phyloP scores from a whole-genome alignment of 1,284 basidiomycete species.

The Boletus mariae region DNA sequence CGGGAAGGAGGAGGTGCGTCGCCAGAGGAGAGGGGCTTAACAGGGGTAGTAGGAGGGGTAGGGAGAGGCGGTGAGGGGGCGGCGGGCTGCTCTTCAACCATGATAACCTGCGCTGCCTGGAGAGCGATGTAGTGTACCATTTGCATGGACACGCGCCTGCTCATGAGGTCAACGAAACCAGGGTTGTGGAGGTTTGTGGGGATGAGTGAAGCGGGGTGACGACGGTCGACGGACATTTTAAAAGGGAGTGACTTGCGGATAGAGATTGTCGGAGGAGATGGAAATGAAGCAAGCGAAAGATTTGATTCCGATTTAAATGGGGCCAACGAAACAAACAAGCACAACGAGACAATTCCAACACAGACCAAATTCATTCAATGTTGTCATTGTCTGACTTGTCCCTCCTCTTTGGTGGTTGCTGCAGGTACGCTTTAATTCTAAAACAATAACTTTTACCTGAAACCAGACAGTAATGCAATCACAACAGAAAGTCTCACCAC shows the following conservation, averaged over 20 bases:
- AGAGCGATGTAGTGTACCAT: constrained; percentile 79
- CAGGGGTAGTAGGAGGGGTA: constrained; percentile 56
- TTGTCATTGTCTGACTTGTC: constrained; percentile 50
- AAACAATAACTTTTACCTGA: too few species aligned
- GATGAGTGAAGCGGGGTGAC: constrained; percentile 70
- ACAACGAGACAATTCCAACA: background rate
- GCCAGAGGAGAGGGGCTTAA: constrained; percentile 39
- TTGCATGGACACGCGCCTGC: constrained; percentile 71
- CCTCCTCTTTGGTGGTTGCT: constrained; percentile 80
- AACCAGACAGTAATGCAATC: constrained; percentile 54
- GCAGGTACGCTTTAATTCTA: constrained; percentile 46
- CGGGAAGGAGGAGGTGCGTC: constrained; percentile 34
- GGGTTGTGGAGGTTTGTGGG: constrained; percentile 70
- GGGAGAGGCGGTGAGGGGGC: constrained; percentile 26
- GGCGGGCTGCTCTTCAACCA: constrained; percentile 47
- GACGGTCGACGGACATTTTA: constrained; percentile 35
- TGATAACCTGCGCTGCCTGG: constrained; percentile 63
- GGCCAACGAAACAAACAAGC: too few species aligned
- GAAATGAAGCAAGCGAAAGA: constrained; percentile 15
- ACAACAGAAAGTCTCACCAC: constrained; percentile 67
- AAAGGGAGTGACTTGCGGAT: constrained; percentile 30
- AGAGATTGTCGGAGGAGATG: constrained; percentile 19
- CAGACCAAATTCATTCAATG: constrained; percentile 6
- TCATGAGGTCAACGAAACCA: constrained; percentile 74
- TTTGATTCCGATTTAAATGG: background rate